Conservation (phyloP, 345 rosid species). For the Pseudoturritis turrita region DNA sequence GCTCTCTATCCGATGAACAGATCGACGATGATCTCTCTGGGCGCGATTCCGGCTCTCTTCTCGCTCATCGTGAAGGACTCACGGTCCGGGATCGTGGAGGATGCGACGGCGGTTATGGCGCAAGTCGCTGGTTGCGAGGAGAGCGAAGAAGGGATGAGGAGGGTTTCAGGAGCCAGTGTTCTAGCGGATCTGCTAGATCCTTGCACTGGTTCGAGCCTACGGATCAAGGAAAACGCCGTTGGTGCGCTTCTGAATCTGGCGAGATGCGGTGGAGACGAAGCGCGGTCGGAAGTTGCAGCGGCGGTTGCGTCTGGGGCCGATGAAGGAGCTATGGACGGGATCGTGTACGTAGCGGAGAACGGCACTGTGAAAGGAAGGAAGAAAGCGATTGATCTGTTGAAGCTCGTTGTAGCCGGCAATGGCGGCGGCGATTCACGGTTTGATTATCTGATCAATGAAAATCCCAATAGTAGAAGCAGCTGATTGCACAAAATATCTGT, state of each 20-base stretch:
- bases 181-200: conserved; percentile 71
- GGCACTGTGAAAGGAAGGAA: conserved; percentile 64
- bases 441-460: conserved; percentile 25
- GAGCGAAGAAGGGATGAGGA: conserved; percentile 61
- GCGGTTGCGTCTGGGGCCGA: conserved; percentile 35
- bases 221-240: conserved; percentile 77
- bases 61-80: conserved; percentile 65
- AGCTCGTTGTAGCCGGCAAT: conserved; percentile 34
- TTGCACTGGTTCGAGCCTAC: conserved; percentile 56
- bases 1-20: conserved; percentile 69
- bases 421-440: conserved; percentile 28
- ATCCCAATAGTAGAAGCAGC: conserved; percentile 11
- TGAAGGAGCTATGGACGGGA: conserved; percentile 52
- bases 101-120: conserved; percentile 85
- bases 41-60: conserved; percentile 58
- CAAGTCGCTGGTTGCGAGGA: conserved; percentile 94
- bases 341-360: conserved; percentile 48
- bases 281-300: conserved; percentile 41
- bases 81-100: conserved; percentile 83
- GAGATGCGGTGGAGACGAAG: conserved; percentile 51
- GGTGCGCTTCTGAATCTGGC: conserved; percentile 71
- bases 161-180: conserved; percentile 47
- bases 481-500: not conserved
- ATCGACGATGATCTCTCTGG: conserved; percentile 54
- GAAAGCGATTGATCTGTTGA: conserved; percentile 56